Base-by-base conservation (phyloP, 371 early-diverging fungal species). In the Coemansia linderi region DNA sequence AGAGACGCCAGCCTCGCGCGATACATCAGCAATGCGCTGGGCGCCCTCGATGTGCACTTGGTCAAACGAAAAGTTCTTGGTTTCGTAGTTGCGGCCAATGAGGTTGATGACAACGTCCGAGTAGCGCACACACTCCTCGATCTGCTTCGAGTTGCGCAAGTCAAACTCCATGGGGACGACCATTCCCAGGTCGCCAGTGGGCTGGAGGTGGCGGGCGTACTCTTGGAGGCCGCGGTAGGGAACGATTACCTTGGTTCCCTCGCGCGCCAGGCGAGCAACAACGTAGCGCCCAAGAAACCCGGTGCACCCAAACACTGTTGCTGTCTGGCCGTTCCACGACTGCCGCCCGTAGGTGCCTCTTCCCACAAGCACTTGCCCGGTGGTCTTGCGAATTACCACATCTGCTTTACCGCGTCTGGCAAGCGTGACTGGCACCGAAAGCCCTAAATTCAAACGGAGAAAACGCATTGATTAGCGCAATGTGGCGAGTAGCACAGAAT, bases 221-320 rank as follows among this genome's bases (percentile, higher is more conserved):
- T 95, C 94, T 68, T 90, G 90, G 70, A 89, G 84, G 59, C 95
- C 96, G 71, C 98, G 92, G 81, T 92, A 94, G 27, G 98, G 94
- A 39, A 92, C 87, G 66, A 98, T 89, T 29, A 98, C 92, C 68
- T 92, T 91, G 40, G 96, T 93, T 65, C 97, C 98, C 74, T 88
- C 79, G 54, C 86, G 85, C 50, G 86, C 89, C 50, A 96, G 88
- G 71, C 91, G 90, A 80, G 90, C 90, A 48, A 96, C 93, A 54
- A 98, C 83, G 74, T 97, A 96, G 57, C 97, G 91, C 60, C 96
- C 97, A 36, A 97, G 86, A 83, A 96, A 97, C 54, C 98, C 98
- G 50, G 94, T 95, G 83, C 91, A 90, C 36, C 98, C 98, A 82
- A 97, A 95, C 17, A 97, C 97, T 27, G 98, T 98, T 41, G 92